Evolutionary conservation across 768 basidiomycete genomes (phyloP), one percentile per base, ranked within the genome.

Genomic region (Suillus bovinus): DNA sequence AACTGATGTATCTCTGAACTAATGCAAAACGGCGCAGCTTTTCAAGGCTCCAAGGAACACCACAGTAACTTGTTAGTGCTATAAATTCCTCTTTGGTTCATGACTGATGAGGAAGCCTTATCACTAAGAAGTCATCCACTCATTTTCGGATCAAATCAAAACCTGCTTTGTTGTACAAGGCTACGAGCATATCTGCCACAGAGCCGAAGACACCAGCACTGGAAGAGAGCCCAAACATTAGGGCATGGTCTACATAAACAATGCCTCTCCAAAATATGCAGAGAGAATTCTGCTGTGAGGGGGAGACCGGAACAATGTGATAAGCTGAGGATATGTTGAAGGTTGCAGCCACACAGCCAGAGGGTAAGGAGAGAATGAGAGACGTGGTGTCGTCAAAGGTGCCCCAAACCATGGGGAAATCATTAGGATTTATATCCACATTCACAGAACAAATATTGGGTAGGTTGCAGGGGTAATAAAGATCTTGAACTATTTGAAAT

Each of bases 251-350:
- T 6, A 81, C 72, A 31, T 70, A 72, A 1, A 79, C 69, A 2
- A 42, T n/a, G 8, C 41, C 41, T 31, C 31, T 17, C 80, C 79
- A 81, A 10, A 47, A 58, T 0, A 80, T 39, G 41, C 76, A 77
- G 1, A 68, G 50, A 38, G 1, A 68, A 67, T 61, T 81, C 81
- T 5, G 77, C 76, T 0, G 81, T 70, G 3, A 79, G 64, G 0
- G 74, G 73, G 0, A 81, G 67, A 0, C 79, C 80, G 0, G 78
- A 78, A 0, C 79, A 73, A 0, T 67, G 66, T 47, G 81, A 81
- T 0, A 73, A 72, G 4, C 81, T 78, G 31, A 82, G 80, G 27
- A 74, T 10, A 5, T 53, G 9, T 54, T 76, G 69, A 27, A 76
- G 63, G 31, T 63, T 57, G 11, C 55, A 59, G 34, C 68, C 72